Base-by-base conservation (phyloP, 2,329 filamentous ascomycete genomes). In the Bipolaris cookei region DNA sequence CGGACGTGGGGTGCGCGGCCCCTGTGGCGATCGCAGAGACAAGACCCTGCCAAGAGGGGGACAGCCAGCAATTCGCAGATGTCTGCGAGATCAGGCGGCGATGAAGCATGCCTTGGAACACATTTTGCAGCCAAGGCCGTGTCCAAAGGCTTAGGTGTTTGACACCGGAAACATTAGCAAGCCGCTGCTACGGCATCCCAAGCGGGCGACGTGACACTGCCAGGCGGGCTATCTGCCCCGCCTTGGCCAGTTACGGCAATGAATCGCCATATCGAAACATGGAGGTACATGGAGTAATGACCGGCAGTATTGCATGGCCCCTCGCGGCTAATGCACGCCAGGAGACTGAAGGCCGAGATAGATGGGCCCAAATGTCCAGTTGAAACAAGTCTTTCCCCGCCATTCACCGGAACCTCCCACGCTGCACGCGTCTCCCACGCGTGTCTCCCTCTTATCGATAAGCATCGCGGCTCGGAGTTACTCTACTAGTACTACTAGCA, bases 91-190 rank as follows among this genome's bases (percentile, higher is more conserved):
- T 55, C 55, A 62, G 55, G 53, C 52, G 37, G 48, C 18, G 45
- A 53, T 61, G 63, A 60, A 59, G 65, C 65, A 58, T 30, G 34
- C 16, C 16, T 37, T 61, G 59, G 59, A 46, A 54, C 57, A 52
- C 45, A 51, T 46, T 46, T 41, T 48, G 54, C 58, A 51, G 69
- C 69, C 68, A 72, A 72, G 70, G 38, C 59, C 58, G 63, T 58
- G 60, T 23, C 61, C 41, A 44, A 54, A 48, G 62, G 61, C 63
- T 62, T 65, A 59, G 23, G 45, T 47, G 21, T 58, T 62, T 43
- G 39, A 39, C 11, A 52, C 50, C 46, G 61, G 60, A 66, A 67
- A 68, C 66, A 66, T 32, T 38, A 43, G 56, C 55, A 69, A 62
- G 68, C 68, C 61, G 49, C 57, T 34, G 60, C 55, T 41, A 62